These are phyloP conservation scores for Phellinidium pouzarii DNA, from an alignment of 1,284 basidiomycete species.

Conservation along the genomic window DNA sequence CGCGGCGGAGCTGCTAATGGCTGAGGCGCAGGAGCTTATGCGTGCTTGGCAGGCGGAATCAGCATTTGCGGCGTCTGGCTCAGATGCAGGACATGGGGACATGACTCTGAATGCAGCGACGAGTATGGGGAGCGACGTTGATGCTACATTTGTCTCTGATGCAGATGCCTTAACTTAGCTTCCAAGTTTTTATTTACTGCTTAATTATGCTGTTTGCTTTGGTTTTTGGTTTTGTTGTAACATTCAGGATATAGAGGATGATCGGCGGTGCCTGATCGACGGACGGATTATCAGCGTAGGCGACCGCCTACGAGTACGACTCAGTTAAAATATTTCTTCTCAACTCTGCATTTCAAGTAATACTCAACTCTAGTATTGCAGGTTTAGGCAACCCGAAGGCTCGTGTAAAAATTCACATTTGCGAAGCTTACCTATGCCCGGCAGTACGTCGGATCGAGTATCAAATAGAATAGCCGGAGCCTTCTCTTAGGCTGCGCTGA, in stretches of 20 bases:
- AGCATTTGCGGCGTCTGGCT: conserved; percentile 1
- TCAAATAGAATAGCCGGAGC: too few relatives aligned
- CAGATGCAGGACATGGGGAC: conserved; percentile 6
- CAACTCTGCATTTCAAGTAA: too few relatives aligned
- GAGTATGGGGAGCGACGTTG: background rate
- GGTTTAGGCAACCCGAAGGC: too few relatives aligned
- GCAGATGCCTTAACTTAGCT: background rate
- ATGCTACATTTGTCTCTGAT: background rate
- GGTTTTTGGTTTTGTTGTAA: background rate
- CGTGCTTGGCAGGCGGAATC: conserved; percentile 11
- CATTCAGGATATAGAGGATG: too few relatives aligned
- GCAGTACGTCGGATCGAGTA: too few relatives aligned
- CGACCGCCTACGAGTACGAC: background rate
- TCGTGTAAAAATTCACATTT: too few relatives aligned
- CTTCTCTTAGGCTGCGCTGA: too few relatives aligned
- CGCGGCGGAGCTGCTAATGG: conserved; percentile 7
- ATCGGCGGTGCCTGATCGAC: background rate
- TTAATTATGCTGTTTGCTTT: background rate
- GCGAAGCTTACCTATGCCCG: too few relatives aligned
- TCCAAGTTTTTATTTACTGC: background rate
- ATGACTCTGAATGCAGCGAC: background rate
- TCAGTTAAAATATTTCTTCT: too few relatives aligned
- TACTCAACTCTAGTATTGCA: too few relatives aligned
- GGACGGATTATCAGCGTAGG: too few relatives aligned
- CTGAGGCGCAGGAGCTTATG: conserved; percentile 14